A percentile compares a stretch with the other conserved stretches of the same genome.
Evolutionary conservation across 495 filamentous ascomycete genomes (phyloP).

Genomic region (Hypoxylon lienhwacheense): DNA sequence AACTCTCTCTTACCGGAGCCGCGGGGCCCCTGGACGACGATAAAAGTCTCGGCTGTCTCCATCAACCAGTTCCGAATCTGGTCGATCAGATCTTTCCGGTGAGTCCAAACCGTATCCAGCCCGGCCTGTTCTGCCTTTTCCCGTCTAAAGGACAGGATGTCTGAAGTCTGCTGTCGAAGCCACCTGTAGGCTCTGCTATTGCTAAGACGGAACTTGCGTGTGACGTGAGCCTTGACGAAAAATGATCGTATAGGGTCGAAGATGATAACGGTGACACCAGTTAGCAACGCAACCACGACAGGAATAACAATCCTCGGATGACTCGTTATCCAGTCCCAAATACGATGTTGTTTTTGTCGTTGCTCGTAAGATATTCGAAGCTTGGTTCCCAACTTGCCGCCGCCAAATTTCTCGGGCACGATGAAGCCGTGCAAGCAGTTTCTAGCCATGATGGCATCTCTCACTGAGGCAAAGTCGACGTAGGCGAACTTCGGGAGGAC

Average conservation of each 20-base stretch:
- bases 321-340: constrained; percentile 84
- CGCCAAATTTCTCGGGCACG: constrained; percentile 63
- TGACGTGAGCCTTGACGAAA: constrained; percentile 86
- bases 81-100: constrained; percentile 77
- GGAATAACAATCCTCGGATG: constrained; percentile 92
- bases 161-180: constrained; percentile 77
- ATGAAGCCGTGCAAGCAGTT: constrained; percentile 91
- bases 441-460: constrained; percentile 79
- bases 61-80: constrained; percentile 83
- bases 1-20: constrained; percentile 91
- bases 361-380: constrained; percentile 82
- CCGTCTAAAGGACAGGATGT: constrained; percentile 59
- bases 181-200: constrained; percentile 73
- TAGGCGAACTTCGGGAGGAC: constrained; percentile 74
- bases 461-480: constrained; percentile 70
- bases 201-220: constrained; percentile 69
- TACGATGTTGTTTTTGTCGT: constrained; percentile 70
- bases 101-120: constrained; percentile 82
- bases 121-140: constrained; percentile 64
- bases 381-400: constrained; percentile 71
- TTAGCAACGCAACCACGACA: constrained; percentile 72
- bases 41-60: constrained; percentile 88
- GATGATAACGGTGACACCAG: constrained; percentile 81
- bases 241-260: constrained; percentile 93
- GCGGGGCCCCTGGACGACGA: constrained; percentile 88